These are phyloP conservation scores for Apophysomyces ossiformis DNA, from an alignment of 371 early-diverging fungal species.

Conservation along the genomic window DNA sequence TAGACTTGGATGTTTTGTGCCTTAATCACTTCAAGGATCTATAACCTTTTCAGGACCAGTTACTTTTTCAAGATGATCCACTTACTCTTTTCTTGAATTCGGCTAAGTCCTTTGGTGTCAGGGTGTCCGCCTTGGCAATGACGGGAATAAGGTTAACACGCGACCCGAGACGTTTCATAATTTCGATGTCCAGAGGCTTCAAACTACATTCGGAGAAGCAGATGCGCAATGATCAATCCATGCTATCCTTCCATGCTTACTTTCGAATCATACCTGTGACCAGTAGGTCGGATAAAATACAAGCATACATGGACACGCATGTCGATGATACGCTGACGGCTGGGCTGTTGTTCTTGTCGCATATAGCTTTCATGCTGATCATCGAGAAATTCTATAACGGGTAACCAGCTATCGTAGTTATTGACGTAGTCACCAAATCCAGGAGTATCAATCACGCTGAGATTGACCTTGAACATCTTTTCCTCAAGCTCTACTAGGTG, in stretches of 20 bases:
- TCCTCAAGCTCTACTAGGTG: slow-evolving; percentile 40
- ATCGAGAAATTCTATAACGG: slow-evolving; percentile 96
- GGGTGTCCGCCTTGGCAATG: slow-evolving; percentile 93
- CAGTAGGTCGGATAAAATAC: slow-evolving; percentile 91
- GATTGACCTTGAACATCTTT: slow-evolving; percentile 82
- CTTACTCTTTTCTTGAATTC: slow-evolving; percentile 82
- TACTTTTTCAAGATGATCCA: slow-evolving; percentile 17
- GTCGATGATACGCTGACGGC: slow-evolving; percentile 84
- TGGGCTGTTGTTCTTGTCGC: slow-evolving; percentile 81
- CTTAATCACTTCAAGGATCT: slow-evolving; percentile 81
- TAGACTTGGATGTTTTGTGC: slow-evolving; percentile 83
- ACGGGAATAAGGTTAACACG: slow-evolving; percentile 93
- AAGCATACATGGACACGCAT: slow-evolving; percentile 90
- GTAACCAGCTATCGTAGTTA: slow-evolving; percentile 92
- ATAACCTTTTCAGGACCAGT: not conserved
- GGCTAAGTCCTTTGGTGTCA: slow-evolving; percentile 82
- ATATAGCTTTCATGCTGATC: slow-evolving; percentile 94
- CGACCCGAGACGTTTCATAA: slow-evolving; percentile 85
- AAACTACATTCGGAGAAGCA: slow-evolving; percentile 45
- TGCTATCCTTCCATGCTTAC: not conserved
- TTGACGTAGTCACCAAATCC: slow-evolving; percentile 93
- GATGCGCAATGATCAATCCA: not conserved
- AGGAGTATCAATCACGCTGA: slow-evolving; percentile 90
- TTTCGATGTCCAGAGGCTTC: slow-evolving; percentile 84
- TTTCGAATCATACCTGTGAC: slow-evolving; percentile 68